A percentile compares a stretch with the other conserved stretches of the same genome.
phyloP scores from a whole-genome alignment of 306 rosid species.

The Corylus avellana region DNA sequence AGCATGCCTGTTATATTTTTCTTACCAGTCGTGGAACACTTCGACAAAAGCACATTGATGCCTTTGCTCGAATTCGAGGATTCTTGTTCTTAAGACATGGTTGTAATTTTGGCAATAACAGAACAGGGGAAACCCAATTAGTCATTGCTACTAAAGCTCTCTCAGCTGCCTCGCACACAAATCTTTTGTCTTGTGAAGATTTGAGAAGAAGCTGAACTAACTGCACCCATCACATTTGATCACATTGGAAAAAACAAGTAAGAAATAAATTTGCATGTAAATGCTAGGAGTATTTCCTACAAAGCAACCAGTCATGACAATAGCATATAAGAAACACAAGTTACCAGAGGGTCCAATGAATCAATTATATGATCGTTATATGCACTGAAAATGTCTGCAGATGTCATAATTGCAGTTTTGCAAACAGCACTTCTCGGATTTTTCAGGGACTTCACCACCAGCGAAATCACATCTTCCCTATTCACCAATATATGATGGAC shows the following conservation, averaged over 20 bases:
- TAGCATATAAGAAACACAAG: slow-evolving; percentile 20
- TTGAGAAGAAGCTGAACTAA: slow-evolving; percentile 95
- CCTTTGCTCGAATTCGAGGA: slow-evolving; percentile 95
- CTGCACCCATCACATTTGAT: slow-evolving; percentile 49
- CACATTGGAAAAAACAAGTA: slow-evolving; percentile 23
- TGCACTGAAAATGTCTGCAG: slow-evolving; percentile 84
- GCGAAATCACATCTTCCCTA: slow-evolving; percentile 78
- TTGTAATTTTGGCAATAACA: slow-evolving; percentile 84
- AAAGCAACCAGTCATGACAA: slow-evolving; percentile 23
- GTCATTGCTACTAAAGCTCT: slow-evolving; percentile 88
- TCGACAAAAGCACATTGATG: slow-evolving; percentile 81
- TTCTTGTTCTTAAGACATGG: slow-evolving; percentile 81
- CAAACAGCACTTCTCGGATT: slow-evolving; percentile 96
- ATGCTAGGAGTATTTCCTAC: slow-evolving; percentile 1
- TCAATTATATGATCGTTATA: slow-evolving; percentile 75
- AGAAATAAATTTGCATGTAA: slow-evolving; percentile 17
- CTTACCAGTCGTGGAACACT: slow-evolving; percentile 90
- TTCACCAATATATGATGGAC: slow-evolving; percentile 31
- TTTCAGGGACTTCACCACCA: slow-evolving; percentile 78
- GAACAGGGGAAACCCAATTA: slow-evolving; percentile 68
- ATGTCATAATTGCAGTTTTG: slow-evolving; percentile 97
- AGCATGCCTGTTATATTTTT: slow-evolving; percentile 20
- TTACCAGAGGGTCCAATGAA: slow-evolving; percentile 90
- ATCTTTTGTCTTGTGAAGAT: slow-evolving; percentile 96
- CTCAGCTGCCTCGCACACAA: slow-evolving; percentile 97